A percentile compares a stretch with the other conserved stretches of the same genome.
Evolutionary conservation across 768 basidiomycete species (phyloP).

Genomic region (Cystofilobasidium bisporidii): DNA sequence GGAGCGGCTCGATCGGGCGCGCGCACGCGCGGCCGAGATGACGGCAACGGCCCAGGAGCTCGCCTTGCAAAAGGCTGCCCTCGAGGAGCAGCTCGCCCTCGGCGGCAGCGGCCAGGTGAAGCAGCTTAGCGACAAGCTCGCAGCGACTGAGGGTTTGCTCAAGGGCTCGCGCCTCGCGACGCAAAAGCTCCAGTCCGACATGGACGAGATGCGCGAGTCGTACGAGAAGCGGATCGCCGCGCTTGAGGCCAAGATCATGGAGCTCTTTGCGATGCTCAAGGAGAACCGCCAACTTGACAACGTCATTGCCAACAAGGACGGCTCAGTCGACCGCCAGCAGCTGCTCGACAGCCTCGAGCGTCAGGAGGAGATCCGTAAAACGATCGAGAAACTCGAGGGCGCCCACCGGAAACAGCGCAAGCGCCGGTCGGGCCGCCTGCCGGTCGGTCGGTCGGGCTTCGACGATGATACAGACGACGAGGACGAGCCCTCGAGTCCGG

Average conservation of each 20-base stretch:
- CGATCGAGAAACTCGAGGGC: slow-evolving; percentile 70
- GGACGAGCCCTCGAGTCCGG: slow-evolving; percentile 40
- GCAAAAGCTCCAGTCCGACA: slow-evolving; percentile 59
- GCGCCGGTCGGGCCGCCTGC: neutral
- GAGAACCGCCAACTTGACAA: slow-evolving; percentile 64
- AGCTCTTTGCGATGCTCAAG: slow-evolving; percentile 85
- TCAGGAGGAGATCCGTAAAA: slow-evolving; percentile 38
- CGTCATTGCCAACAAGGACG: slow-evolving; percentile 49
- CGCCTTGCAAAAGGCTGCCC: slow-evolving; percentile 66
- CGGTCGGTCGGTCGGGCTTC: slow-evolving; percentile 22
- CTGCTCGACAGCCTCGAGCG: slow-evolving; percentile 51
- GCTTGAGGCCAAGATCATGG: slow-evolving; percentile 83
- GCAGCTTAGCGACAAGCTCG: slow-evolving; percentile 58
- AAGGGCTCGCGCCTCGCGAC: slow-evolving; percentile 31
- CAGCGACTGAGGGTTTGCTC: slow-evolving; percentile 20
- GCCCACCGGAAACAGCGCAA: slow-evolving; percentile 21
- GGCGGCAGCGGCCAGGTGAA: slow-evolving; percentile 58
- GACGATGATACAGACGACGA: slow-evolving; percentile 32
- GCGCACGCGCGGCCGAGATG: slow-evolving; percentile 64
- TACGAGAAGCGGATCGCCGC: slow-evolving; percentile 82
- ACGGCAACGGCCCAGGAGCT: slow-evolving; percentile 50
- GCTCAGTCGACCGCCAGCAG: slow-evolving; percentile 64
- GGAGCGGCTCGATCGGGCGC: slow-evolving; percentile 66
- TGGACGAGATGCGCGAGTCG: slow-evolving; percentile 62
- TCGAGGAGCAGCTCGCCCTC: slow-evolving; percentile 71